Evolutionary conservation across 2,329 filamentous ascomycete species (phyloP).

Genomic region (Calycina marina): DNA sequence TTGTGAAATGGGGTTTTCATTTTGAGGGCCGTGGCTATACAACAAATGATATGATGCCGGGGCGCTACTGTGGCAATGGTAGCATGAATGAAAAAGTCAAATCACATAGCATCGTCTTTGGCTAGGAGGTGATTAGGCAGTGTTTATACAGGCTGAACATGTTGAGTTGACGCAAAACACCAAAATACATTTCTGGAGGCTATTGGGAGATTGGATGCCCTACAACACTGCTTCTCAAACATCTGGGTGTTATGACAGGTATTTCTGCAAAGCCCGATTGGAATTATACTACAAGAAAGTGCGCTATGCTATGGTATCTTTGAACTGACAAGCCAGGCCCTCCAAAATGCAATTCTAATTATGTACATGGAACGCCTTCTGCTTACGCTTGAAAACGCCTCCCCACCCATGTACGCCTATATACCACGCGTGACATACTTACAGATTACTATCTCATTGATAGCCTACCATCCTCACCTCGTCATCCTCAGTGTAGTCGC

Average conservation of each 20-base stretch:
- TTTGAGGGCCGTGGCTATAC: conserved; percentile 3
- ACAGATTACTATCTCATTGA: conserved; percentile 7
- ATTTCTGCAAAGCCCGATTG: too few relatives aligned
- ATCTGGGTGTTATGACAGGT: too few relatives aligned
- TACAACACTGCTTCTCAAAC: too few relatives aligned
- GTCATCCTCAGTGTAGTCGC: conserved; percentile 30
- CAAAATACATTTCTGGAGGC: too few relatives aligned
- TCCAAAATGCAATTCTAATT: conserved; percentile 4
- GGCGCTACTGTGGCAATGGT: conserved; percentile 6
- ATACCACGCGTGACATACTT: conserved; percentile 1
- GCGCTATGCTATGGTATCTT: conserved; percentile 11
- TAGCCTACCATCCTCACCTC: conserved; percentile 30
- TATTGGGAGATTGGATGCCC: too few relatives aligned
- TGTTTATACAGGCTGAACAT: too few relatives aligned
- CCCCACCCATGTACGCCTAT: conserved; percentile 7
- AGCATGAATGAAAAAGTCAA: conserved; percentile 7
- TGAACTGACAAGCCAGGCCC: conserved; percentile 4
- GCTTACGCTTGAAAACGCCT: not conserved
- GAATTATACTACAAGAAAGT: not conserved
- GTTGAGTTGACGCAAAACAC: too few relatives aligned
- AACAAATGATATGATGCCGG: conserved; percentile 2
- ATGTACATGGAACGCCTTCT: conserved; percentile 10
- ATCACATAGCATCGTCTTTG: not conserved
- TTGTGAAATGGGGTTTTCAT: not conserved
- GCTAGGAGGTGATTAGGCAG: too few relatives aligned